Evolutionary conservation across 2,329 filamentous ascomycete species (phyloP).

Genomic region (Whalleya microplaca): DNA sequence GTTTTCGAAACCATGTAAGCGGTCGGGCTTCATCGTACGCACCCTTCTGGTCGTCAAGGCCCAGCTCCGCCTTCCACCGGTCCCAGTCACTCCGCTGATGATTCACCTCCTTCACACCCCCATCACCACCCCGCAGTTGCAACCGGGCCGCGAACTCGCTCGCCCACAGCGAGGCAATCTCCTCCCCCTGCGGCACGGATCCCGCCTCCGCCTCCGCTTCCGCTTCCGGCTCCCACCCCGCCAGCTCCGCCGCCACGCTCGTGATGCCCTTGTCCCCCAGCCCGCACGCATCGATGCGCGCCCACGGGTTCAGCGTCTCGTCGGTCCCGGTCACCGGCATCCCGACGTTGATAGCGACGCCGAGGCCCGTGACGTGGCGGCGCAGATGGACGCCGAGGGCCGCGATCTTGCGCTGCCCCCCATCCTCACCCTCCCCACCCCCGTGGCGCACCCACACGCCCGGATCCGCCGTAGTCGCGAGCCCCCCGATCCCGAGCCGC

Average conservation of each 20-base stretch:
- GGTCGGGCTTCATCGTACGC: background rate
- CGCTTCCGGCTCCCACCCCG: conserved; percentile 49
- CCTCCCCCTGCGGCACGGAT: background rate
- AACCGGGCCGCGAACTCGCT: conserved; percentile 18
- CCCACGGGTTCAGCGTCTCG: conserved; percentile 54
- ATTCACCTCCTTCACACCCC: conserved; percentile 2
- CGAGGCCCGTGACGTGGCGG: conserved; percentile 81
- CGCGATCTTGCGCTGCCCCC: conserved; percentile 72
- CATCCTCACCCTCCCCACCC: conserved; percentile 2
- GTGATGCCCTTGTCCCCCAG: conserved; percentile 78
- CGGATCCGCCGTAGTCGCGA: conserved; percentile 69
- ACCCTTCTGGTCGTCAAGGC: background rate
- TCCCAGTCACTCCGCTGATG: conserved; percentile 1
- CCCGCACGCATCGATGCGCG: conserved; percentile 87
- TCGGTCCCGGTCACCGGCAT: conserved; percentile 54
- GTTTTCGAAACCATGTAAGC: background rate
- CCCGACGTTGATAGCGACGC: conserved; percentile 78
- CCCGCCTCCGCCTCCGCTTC: background rate
- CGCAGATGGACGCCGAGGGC: conserved; percentile 91
- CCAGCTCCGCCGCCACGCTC: conserved; percentile 65
- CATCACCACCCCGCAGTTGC: background rate
- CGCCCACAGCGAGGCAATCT: conserved; percentile 14
- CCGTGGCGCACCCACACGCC: conserved; percentile 73
- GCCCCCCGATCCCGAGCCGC: conserved; percentile 62
- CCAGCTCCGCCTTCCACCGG: conserved; percentile 2